A percentile compares a stretch with the other conserved stretches of the same genome.
These are phyloP conservation scores for Populus alba DNA, from an alignment of 345 rosid genomes.

Conservation along the genomic window DNA sequence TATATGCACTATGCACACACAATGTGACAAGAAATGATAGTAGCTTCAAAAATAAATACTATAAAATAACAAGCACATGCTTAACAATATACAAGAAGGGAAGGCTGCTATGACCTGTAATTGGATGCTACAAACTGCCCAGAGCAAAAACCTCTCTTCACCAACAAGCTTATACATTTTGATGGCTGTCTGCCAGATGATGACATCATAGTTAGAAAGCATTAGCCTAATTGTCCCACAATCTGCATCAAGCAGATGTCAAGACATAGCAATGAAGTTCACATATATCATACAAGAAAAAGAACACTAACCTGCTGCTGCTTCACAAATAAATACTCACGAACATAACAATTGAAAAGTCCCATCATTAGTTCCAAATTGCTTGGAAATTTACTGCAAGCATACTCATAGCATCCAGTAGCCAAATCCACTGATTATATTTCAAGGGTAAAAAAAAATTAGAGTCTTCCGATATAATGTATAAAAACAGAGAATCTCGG, in stretches of 20 bases:
- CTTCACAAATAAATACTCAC: slow-evolving; percentile 87
- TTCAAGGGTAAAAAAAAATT: not conserved
- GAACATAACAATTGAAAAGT: slow-evolving; percentile 93
- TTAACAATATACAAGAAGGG: not conserved
- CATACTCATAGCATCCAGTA: slow-evolving; percentile 84
- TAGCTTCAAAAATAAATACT: not conserved
- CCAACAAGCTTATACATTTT: slow-evolving; percentile 93
- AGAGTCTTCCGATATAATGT: not conserved
- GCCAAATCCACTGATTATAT: slow-evolving; percentile 78
- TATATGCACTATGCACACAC: not conserved
- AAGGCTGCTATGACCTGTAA: slow-evolving; percentile 59
- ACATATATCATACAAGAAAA: not conserved
- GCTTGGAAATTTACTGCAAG: slow-evolving; percentile 70
- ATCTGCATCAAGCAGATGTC: not conserved
- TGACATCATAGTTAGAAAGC: slow-evolving; percentile 16
- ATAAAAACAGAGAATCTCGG: not conserved
- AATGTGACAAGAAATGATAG: not conserved
- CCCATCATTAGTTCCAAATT: slow-evolving; percentile 95
- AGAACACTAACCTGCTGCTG: slow-evolving; percentile 83
- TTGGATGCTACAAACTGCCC: slow-evolving; percentile 99
- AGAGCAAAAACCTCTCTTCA: slow-evolving; percentile 90
- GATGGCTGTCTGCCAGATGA: slow-evolving; percentile 76
- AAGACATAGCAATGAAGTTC: not conserved
- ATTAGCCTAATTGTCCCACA: not conserved
- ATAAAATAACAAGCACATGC: not conserved